A percentile compares a stretch with the other conserved stretches of the same genome.
Evolutionary conservation across 306 rosid species (phyloP).

Genomic region (Datisca glomerata): DNA sequence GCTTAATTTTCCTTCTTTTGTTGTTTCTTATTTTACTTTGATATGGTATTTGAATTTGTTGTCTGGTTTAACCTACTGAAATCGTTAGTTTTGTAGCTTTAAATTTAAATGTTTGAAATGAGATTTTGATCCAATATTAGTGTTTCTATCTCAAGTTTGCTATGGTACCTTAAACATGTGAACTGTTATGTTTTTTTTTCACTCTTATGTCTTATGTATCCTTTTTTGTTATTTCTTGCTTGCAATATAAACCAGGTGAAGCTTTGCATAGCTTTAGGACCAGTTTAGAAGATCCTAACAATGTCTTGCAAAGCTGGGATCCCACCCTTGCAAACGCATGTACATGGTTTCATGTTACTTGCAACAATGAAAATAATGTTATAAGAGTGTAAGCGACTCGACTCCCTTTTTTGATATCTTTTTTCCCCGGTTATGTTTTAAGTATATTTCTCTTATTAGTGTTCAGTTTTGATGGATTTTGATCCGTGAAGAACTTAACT

Average conservation of each 20-base stretch:
- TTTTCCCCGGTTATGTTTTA: too few species aligned
- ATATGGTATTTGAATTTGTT: too few species aligned
- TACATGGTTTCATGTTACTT: conserved; percentile 14
- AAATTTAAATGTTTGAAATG: not conserved
- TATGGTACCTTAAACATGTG: too few species aligned
- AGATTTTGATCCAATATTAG: not conserved
- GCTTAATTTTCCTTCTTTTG: too few species aligned
- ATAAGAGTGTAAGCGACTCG: conserved; percentile 19
- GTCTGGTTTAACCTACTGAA: too few species aligned
- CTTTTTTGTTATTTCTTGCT: not conserved
- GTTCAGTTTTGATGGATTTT: not conserved
- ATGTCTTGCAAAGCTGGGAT: conserved; percentile 17
- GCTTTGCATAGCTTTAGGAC: conserved; percentile 8
- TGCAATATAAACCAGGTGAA: conserved; percentile 2
- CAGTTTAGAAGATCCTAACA: conserved; percentile 15
- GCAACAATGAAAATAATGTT: conserved; percentile 11
- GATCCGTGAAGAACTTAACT: not conserved
- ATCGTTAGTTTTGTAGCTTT: too few species aligned
- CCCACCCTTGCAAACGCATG: conserved; percentile 14
- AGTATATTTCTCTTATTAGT: not conserved
- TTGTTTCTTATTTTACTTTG: too few species aligned
- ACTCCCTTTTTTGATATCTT: not conserved
- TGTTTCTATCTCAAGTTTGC: not conserved
- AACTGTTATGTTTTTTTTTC: not conserved
- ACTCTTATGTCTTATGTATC: not conserved